Evolutionary conservation across 768 basidiomycete species (phyloP).

Genomic region (Boletales sp.): DNA sequence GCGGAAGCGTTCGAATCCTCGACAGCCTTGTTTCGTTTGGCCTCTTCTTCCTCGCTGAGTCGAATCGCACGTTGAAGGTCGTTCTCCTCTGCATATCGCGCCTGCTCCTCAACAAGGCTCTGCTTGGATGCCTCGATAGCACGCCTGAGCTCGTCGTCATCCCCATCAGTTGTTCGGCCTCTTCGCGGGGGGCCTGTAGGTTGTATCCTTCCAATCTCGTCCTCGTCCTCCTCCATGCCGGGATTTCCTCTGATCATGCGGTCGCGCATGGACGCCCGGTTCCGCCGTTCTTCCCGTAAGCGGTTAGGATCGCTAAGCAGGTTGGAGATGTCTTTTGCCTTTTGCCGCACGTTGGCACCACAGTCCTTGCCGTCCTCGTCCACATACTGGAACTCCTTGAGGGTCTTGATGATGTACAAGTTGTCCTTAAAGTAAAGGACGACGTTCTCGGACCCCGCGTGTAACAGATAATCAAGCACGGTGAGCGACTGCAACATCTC

Average conservation of each 20-base stretch:
- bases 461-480: constrained; percentile 91
- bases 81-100: constrained; percentile 62
- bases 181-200: constrained; percentile 16
- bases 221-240: constrained; percentile 33
- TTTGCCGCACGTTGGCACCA: constrained; percentile 95
- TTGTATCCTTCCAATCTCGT: constrained; percentile 1
- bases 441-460: constrained; percentile 96
- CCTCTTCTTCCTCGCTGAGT: constrained; percentile 90
- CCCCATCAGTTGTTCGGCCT: constrained; percentile 35
- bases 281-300: constrained; percentile 79
- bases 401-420: constrained; percentile 95
- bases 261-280: constrained; percentile 89
- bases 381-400: constrained; percentile 96
- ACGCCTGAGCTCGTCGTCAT: constrained; percentile 79
- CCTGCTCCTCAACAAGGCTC: constrained; percentile 65
- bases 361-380: constrained; percentile 97
- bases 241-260: constrained; percentile 75
- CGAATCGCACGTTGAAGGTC: constrained; percentile 81
- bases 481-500: constrained; percentile 66
- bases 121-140: constrained; percentile 92
- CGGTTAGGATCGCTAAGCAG: constrained; percentile 83
- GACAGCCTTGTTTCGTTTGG: constrained; percentile 61
- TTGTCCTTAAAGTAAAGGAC: constrained; percentile 99
- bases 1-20: constrained; percentile 70
- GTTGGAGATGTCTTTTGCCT: constrained; percentile 98